A percentile compares a stretch with the other conserved stretches of the same genome.
Evolutionary conservation across 2,329 filamentous ascomycete species (phyloP).

Genomic region (Aspergillus vadensis): DNA sequence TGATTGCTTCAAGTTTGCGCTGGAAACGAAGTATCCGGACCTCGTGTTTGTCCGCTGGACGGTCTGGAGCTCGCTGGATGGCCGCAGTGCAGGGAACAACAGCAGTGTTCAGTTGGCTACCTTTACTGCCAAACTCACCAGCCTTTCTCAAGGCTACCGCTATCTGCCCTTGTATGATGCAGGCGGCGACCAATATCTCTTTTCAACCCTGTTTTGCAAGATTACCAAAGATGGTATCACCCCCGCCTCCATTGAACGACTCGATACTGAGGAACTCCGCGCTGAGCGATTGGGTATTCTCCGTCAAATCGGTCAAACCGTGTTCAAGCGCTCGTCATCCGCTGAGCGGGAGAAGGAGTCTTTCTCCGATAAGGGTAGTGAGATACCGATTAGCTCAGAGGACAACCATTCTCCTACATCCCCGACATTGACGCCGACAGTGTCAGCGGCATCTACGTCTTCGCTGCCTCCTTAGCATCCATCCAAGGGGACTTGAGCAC

Average conservation of each 20-base stretch:
- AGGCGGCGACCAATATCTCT: constrained; percentile 88
- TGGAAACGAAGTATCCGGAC: constrained; percentile 92
- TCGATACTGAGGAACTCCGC: constrained; percentile 42
- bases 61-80: constrained; percentile 82
- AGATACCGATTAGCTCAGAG: constrained; percentile 31
- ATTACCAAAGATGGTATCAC: constrained; percentile 64
- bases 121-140: constrained; percentile 89
- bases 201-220: constrained; percentile 90
- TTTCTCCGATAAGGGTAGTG: constrained; percentile 32
- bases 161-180: constrained; percentile 86
- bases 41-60: constrained; percentile 92
- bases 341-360: constrained; percentile 41
- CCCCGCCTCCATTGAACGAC: constrained; percentile 45
- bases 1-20: constrained; percentile 73
- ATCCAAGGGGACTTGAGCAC: background rate
- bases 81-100: constrained; percentile 67
- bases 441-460: constrained; percentile 40
- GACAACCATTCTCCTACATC: constrained; percentile 35
- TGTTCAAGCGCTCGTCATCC: constrained; percentile 47
- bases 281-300: constrained; percentile 46
- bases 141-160: constrained; percentile 86
- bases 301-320: constrained; percentile 46
- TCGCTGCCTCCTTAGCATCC: constrained; percentile 25
- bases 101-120: constrained; percentile 71
- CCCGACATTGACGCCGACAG: constrained; percentile 38